These are phyloP conservation scores for Monosporozyma solicola DNA, from an alignment of 805 yeast genomes.

Conservation along the genomic window DNA sequence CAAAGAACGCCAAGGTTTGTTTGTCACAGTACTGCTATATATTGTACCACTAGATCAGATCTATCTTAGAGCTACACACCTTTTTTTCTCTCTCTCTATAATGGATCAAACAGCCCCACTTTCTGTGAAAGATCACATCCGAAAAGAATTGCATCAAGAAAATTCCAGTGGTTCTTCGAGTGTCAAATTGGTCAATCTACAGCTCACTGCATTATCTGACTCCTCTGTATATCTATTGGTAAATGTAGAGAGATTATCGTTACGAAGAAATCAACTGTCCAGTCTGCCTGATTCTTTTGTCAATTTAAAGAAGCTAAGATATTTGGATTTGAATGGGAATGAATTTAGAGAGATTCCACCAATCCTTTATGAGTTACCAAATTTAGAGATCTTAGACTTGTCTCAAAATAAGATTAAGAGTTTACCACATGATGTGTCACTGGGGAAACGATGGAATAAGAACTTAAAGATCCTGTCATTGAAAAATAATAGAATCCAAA, in stretches of 20 bases:
- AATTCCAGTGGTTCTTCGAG: slow-evolving; percentile 9
- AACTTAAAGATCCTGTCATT: slow-evolving; percentile 51
- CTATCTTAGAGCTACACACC: neutral
- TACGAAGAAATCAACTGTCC: slow-evolving; percentile 43
- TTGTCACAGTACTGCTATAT: too few relatives aligned
- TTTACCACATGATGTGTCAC: slow-evolving; percentile 38
- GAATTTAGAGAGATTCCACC: slow-evolving; percentile 45
- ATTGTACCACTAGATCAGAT: neutral
- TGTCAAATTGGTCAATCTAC: slow-evolving; percentile 34
- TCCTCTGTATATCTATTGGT: slow-evolving; percentile 32
- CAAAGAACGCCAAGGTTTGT: neutral
- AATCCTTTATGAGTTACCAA: slow-evolving; percentile 30
- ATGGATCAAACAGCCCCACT: neutral
- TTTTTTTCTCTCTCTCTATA: neutral
- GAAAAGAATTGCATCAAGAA: slow-evolving; percentile 40
- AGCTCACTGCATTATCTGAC: slow-evolving; percentile 32
- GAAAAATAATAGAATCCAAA: slow-evolving; percentile 44
- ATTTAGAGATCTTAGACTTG: slow-evolving; percentile 57
- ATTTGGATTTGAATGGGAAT: slow-evolving; percentile 61
- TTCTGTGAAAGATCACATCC: slow-evolving; percentile 31
- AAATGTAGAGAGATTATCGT: slow-evolving; percentile 41
- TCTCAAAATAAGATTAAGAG: slow-evolving; percentile 45
- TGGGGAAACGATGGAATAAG: slow-evolving; percentile 28
- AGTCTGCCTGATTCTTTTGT: slow-evolving; percentile 41
- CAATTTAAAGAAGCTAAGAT: slow-evolving; percentile 39